phyloP scores from a whole-genome alignment of 1,284 basidiomycete genomes.

The Erythrobasidium hasegawianum region DNA sequence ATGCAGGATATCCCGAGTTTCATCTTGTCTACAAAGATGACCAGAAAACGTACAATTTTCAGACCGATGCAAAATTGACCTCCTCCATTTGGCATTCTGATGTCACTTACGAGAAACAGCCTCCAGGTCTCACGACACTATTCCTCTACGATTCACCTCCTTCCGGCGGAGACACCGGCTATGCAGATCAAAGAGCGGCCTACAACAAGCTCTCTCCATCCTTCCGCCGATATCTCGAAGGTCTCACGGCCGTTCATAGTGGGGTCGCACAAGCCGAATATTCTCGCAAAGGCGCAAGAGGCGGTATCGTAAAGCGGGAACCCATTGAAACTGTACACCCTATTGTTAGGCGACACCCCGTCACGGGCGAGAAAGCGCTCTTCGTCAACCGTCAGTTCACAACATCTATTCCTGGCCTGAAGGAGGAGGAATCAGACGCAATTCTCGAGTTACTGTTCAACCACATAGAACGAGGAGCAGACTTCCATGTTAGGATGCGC shows the following conservation, averaged over 20 bases:
- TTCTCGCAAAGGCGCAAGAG: constrained; percentile 64
- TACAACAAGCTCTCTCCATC: constrained; percentile 65
- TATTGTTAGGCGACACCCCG: constrained; percentile 61
- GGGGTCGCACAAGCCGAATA: constrained; percentile 68
- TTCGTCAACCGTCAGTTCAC: constrained; percentile 79
- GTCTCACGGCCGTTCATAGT: constrained; percentile 71
- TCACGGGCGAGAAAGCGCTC: constrained; percentile 73
- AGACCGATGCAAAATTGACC: constrained; percentile 62
- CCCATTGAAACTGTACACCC: constrained; percentile 64
- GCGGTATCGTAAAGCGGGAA: constrained; percentile 66
- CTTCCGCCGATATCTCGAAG: constrained; percentile 69
- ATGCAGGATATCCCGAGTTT: constrained; percentile 61
- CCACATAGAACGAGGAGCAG: constrained; percentile 63
- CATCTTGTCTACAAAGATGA: constrained; percentile 72
- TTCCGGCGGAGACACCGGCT: constrained; percentile 48
- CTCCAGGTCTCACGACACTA: constrained; percentile 77
- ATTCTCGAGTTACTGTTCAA: constrained; percentile 54
- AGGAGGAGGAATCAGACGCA: constrained; percentile 69
- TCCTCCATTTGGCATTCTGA: constrained; percentile 72
- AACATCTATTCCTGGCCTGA: constrained; percentile 67
- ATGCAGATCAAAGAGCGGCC: constrained; percentile 54
- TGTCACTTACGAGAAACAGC: constrained; percentile 78
- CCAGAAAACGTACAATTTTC: constrained; percentile 66
- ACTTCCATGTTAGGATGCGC: constrained; percentile 63
- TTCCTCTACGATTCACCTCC: constrained; percentile 64